These are phyloP conservation scores for Cercophora scortea DNA, from an alignment of 495 filamentous ascomycete genomes.

Conservation along the genomic window DNA sequence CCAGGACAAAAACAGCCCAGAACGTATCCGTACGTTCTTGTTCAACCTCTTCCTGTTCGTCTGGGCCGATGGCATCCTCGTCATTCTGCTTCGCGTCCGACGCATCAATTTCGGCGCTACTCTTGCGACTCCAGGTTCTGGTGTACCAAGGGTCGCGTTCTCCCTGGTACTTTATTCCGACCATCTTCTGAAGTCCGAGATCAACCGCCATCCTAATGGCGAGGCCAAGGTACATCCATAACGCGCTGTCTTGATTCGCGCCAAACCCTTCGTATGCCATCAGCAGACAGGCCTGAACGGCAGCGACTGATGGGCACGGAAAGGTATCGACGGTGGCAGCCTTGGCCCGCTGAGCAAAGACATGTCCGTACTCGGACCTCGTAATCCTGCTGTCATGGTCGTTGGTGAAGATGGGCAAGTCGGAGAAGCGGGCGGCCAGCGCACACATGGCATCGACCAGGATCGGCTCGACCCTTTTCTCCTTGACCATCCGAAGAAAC, in stretches of 20 bases:
- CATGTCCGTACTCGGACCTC: conserved; percentile 57
- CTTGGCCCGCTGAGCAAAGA: conserved; percentile 73
- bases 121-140: conserved; percentile 27
- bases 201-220: conserved; percentile 83
- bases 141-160: conserved; percentile 43
- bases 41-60: conserved; percentile 53
- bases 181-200: conserved; percentile 69
- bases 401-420: conserved; percentile 52
- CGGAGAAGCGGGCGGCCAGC: conserved; percentile 72
- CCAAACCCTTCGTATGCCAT: conserved; percentile 84
- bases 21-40: conserved; percentile 75
- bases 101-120: conserved; percentile 18
- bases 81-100: conserved; percentile 30
- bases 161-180: conserved; percentile 65
- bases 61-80: conserved; percentile 32
- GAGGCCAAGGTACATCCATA: conserved; percentile 86
- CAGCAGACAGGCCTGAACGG: conserved; percentile 70
- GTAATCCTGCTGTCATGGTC: conserved; percentile 45
- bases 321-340: conserved; percentile 66
- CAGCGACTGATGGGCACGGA: conserved; percentile 68
- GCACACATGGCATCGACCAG: conserved; percentile 81
- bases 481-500: conserved; percentile 62
- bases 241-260: conserved; percentile 73
- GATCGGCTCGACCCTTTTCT: conserved; percentile 74
- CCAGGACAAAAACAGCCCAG: conserved; percentile 80